Base-by-base conservation (phyloP, 495 filamentous ascomycete genomes). In the Viridothelium virens region DNA sequence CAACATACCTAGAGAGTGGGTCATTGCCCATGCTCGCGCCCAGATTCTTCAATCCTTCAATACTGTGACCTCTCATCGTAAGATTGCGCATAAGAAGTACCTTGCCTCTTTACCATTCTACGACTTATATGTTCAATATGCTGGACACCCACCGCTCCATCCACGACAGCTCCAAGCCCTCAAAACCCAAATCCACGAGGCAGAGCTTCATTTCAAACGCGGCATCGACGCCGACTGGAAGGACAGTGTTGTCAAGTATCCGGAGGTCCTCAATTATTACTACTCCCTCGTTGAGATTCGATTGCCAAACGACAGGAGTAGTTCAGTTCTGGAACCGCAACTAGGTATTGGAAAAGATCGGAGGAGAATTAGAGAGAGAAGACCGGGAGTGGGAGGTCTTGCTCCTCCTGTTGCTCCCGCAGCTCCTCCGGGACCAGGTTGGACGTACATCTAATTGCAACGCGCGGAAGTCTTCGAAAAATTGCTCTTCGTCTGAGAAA, bases 201-300 rank as follows among this genome's bases (percentile, higher is more conserved):
- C 84, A 34, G 80, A 88, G 69, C 77, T 79, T 7, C 77, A 80
- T 67, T 80, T 89, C 63, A 87, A 88, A 74, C 78, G 82, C 46
- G 88, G 85, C 68, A 86, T 90, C 73, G 87, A 89, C 71, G 86
- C 87, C 44, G 88, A 91, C 77, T 91, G 88, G 88, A 80, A 83
- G 69, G 78, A 81, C 7, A 85, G 82, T 38, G 87, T 89, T 44
- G 84, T 89, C 63, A 79, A 83, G 63, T 91, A 91, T 68, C 88
- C 88, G 3, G 86, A 89, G 70, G 86, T 90, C 36, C 78, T 91
- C 47, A 86, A 90, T 75, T 88, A 89, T 71, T 90, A 86, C 70
- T 90, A 83, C 77, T 80, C 82, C 65, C 76, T 88, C 36, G 82
- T 89, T 16, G 84, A 87, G 67, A 68, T 88, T 65, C 81, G 78